phyloP scores from a whole-genome alignment of 129 eudicot genomes.

The Flaveria linearis region DNA sequence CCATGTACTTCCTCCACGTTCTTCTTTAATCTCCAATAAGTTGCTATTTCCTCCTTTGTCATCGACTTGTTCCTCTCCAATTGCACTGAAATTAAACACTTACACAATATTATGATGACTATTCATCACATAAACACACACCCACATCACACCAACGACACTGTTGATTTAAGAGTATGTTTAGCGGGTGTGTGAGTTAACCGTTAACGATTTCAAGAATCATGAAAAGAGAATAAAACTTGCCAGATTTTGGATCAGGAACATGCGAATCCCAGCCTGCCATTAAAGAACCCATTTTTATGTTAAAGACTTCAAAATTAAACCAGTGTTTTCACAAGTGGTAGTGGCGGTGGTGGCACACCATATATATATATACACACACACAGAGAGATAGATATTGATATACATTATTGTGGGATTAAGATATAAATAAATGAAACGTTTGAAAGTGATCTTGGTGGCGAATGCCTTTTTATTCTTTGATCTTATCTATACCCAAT shows the following conservation, averaged over 20 bases:
- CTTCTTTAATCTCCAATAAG: slow-evolving; percentile 64
- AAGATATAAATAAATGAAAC: slow-evolving; percentile 29
- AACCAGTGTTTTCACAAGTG: slow-evolving; percentile 4
- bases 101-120: neutral
- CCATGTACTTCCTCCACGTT: slow-evolving; percentile 42
- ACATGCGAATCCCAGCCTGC: slow-evolving; percentile 74
- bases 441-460: slow-evolving; percentile 3
- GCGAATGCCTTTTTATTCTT: neutral
- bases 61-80: slow-evolving; percentile 51
- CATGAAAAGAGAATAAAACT: neutral
- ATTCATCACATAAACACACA: too few species aligned
- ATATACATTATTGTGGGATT: neutral
- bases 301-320: slow-evolving; percentile 6
- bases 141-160: too few species aligned
- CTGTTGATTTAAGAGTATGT: too few species aligned
- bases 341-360: neutral
- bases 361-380: neutral
- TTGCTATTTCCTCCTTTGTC: slow-evolving; percentile 65
- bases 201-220: neutral
- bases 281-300: slow-evolving; percentile 77
- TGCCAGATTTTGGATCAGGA: slow-evolving; percentile 53
- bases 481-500: slow-evolving; percentile 27
- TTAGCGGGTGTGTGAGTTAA: too few species aligned
- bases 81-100: slow-evolving; percentile 32
- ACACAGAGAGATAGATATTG: neutral